Evolutionary conservation across 2,329 filamentous ascomycete genomes (phyloP), one percentile per base, ranked within the genome.

Genomic region (Trichoderma koningii): DNA sequence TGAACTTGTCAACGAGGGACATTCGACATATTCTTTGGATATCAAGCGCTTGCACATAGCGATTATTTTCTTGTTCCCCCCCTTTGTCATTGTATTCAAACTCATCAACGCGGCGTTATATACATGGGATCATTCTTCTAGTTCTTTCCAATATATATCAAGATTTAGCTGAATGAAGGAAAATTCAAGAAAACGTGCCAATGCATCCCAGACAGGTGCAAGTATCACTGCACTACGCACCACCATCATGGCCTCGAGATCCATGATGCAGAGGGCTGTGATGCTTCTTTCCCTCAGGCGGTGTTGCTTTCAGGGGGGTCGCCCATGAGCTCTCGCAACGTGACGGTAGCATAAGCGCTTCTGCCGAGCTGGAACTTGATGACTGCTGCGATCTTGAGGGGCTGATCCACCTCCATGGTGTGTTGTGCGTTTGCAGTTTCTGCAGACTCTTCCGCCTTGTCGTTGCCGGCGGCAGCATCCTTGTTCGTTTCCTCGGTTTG

Each of bases 271-370:
- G 34, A 34, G 1, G 3, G 3, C 9, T 14, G 34, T 38, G 42
- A 12, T 17, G 4, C 10, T 10, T 15, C 38, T 21, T 21, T 19
- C 7, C 50, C 14, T 62, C 23, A 62, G 26, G 59, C 48, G 14
- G 34, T 9, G 23, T 44, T 62, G 7, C 15, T 56, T 42, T 76
- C 73, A 7, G 73, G 72, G 17, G 73, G 69, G 26, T 79, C 76
- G n/a, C 79, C 79, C 82, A 92, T 93, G 67, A 96, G 77, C 77
- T 96, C 92, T 61, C 92, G 80, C 69, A 96, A 75, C 14, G 90
- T 90, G 82, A 96, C 91, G 0, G 92, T 96, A 0, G 92, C 92
- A 78, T 96, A 96, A 72, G 92, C 89, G 73, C 90, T 93, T 55
- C 88, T 87, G 1, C 87, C 89, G 30, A 96, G 82, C 73, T 92